These are phyloP conservation scores for Hygrophorus pudorinus DNA, from an alignment of 768 basidiomycete genomes.

Conservation along the genomic window DNA sequence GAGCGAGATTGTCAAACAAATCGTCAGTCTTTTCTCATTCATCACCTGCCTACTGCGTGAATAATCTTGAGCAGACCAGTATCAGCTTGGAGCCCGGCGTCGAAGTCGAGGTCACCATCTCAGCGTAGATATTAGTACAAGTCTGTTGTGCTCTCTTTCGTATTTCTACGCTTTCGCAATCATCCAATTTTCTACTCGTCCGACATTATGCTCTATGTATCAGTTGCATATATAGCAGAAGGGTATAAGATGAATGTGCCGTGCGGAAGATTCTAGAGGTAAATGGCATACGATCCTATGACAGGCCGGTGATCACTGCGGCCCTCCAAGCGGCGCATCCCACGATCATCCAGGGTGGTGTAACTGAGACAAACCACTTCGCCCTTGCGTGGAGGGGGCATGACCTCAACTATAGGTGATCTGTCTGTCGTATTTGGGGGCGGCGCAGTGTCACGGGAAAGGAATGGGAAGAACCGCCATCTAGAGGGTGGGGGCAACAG, in stretches of 20 bases:
- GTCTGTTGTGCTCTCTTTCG: no score
- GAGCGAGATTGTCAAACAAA: conserved; percentile 99
- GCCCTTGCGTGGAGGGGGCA: conserved; percentile 38
- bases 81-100: conserved; percentile 99
- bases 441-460: conserved; percentile 19
- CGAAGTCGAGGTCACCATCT: conserved; percentile 98
- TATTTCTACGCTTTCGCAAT: no score
- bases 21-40: conserved; percentile 48
- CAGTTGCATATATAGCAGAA: no score
- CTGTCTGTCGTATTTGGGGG: conserved; percentile 9
- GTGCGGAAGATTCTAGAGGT: conserved; percentile 27
- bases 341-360: conserved; percentile 61
- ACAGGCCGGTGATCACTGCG: conserved; percentile 81
- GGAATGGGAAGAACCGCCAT: conserved; percentile 37
- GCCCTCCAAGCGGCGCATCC: conserved; percentile 68
- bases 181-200: no score
- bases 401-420: conserved; percentile 8
- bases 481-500: conserved; percentile 14
- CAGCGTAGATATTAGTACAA: conserved; percentile 33
- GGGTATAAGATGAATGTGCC: background rate
- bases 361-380: conserved; percentile 69
- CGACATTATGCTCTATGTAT: no score
- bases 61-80: conserved; percentile 58
- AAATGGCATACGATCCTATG: conserved; percentile 68
- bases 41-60: background rate